Base-by-base conservation (phyloP, 805 yeast species). In the Ogataea glucozyma region DNA sequence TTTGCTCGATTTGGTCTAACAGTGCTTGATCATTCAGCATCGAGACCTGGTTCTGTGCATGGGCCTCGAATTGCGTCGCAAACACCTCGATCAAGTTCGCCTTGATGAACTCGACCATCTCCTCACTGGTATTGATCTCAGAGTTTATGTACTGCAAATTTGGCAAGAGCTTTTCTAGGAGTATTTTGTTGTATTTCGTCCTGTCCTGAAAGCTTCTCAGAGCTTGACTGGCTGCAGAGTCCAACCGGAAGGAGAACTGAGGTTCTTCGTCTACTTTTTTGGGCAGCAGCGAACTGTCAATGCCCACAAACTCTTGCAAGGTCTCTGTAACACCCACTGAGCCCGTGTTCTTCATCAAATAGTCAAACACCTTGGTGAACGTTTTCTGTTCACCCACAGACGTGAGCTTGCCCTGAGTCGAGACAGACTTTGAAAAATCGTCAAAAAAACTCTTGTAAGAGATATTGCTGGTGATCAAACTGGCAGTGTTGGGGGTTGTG, bases 371-470 rank as follows among this genome's bases (percentile, higher is more conserved):
- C 31, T 52, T 54, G 34, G 60, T 54, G 36, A 62, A 63, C 4
- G 66, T 59, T 38, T 61, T 57, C 38, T 60, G 63, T 37, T 63
- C 67, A 27, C 62, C 62, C 31, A 60, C 53, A 0, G 66, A 60
- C 3, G 64, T 48, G 31, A 56, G 45, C 32, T 53, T 53, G 11
- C 49, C 38, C 26, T 45, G 47, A 12, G 37, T 35, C 30, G 44
- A 41, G 17, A 48, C 51, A 10, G 60, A 50, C 22, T 48, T 45
- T 17, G 60, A 55, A 36, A 57, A 60, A 18, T 53, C 62, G 13
- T 53, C 43, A 12, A 61, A 58, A 29, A 58, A 61, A 11, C 40
- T 49, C 26, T 56, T 44, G 40, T 60, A 61, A 6, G 57, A 44
- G 19, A 51, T 42, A 34, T 52, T 53, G 18, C 48, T 43, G 16